Percentiles rank a stretch among this genome's conserved stretches.
Evolutionary conservation across 208 protist genomes (phyloP).

Genomic region (Naegleria fowleri): DNA sequence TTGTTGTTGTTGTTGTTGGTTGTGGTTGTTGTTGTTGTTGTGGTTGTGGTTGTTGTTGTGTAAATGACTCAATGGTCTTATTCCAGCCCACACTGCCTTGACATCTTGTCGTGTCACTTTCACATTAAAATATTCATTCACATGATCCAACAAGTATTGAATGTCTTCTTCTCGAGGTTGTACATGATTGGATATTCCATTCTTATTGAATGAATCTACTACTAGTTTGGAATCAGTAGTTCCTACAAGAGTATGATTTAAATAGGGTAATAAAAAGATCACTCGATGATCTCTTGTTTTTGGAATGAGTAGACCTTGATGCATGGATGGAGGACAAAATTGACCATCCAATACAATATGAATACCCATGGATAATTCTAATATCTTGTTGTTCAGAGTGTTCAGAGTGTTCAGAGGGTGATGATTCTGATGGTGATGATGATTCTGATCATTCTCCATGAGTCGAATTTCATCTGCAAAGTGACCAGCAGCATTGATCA

Average conservation of each 20-base stretch:
- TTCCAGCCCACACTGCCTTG: conserved; percentile 58
- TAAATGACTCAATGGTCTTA: conserved; percentile 73
- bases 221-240: conserved; percentile 76
- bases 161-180: conserved; percentile 60
- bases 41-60: background rate
- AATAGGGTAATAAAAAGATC: conserved; percentile 81
- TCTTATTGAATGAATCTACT: no score
- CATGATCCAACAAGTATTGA: conserved; percentile 66
- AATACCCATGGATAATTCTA: conserved; percentile 64
- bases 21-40: conserved; percentile 28
- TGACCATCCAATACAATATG: conserved; percentile 69
- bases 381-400: conserved; percentile 50
- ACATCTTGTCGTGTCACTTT: conserved; percentile 44
- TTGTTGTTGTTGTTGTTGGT: no score
- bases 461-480: conserved; percentile 70
- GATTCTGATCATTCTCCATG: conserved; percentile 51
- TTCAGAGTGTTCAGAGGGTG: no score
- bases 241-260: conserved; percentile 81
- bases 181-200: background rate
- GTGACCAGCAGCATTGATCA: conserved; percentile 80
- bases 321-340: background rate
- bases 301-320: conserved; percentile 63
- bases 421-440: background rate
- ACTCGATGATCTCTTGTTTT: conserved; percentile 80
- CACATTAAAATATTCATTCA: conserved; percentile 52